Percentiles rank a stretch among this genome's conserved stretches.
Conservation (phyloP, 441 rosid species). For the Populus hybrid region DNA sequence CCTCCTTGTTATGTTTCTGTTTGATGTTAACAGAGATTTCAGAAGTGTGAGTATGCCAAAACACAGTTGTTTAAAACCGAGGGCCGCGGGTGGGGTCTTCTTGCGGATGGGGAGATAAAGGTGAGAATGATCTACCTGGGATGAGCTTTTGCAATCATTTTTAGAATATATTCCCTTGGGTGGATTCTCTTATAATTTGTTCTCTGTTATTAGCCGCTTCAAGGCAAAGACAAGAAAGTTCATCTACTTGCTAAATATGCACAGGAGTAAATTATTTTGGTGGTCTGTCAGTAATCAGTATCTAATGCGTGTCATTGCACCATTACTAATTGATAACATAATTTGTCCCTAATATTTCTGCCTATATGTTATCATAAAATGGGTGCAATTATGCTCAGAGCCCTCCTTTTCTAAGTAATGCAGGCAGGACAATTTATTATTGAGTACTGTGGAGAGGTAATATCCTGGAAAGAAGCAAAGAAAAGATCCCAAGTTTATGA, state of each 20-base stretch:
- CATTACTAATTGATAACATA: not conserved
- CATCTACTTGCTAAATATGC: not conserved
- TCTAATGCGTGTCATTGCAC: not conserved
- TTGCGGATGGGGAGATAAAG: conserved; percentile 77
- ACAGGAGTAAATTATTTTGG: no score
- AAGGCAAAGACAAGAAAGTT: not conserved
- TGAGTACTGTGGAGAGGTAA: conserved; percentile 98
- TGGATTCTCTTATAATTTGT: not conserved
- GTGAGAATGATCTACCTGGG: conserved; percentile 31
- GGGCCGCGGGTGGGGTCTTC: conserved; percentile 90
- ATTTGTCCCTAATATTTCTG: not conserved
- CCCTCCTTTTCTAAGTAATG: conserved; percentile 9
- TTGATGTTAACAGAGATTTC: conserved; percentile 59
- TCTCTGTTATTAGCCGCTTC: not conserved
- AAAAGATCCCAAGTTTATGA: conserved; percentile 78
- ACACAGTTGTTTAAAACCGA: conserved; percentile 67
- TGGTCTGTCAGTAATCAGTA: not conserved
- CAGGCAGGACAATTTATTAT: conserved; percentile 84
- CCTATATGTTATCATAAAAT: not conserved
- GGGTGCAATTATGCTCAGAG: not conserved
- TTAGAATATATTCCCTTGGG: not conserved
- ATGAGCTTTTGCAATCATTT: not conserved
- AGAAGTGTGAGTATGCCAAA: conserved; percentile 76
- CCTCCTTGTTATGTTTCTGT: conserved; percentile 2
- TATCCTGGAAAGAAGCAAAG: conserved; percentile 90